Percentiles rank a stretch among this genome's conserved stretches.
These are phyloP conservation scores for Aspergillus unguis DNA, from an alignment of 2,329 filamentous ascomycete genomes.

Conservation along the genomic window DNA sequence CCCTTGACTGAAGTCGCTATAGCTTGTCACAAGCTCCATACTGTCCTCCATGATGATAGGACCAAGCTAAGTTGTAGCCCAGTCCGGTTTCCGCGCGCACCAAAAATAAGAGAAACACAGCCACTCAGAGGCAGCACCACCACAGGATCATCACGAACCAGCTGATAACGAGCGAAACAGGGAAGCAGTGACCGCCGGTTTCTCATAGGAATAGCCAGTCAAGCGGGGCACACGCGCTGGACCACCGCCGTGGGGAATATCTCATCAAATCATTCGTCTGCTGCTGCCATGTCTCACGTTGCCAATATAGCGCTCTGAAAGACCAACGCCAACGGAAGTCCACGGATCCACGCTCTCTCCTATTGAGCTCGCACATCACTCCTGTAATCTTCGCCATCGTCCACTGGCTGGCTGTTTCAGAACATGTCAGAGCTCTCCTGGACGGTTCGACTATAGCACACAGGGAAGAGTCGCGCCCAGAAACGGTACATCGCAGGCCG, in stretches of 20 bases:
- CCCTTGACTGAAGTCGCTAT: neutral
- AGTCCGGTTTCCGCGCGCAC: constrained; percentile 7
- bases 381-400: neutral
- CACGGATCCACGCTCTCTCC: neutral
- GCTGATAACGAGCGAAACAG: constrained; percentile 7
- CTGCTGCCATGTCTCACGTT: constrained; percentile 12
- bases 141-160: constrained; percentile 8
- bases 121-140: constrained; percentile 13
- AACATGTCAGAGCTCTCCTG: constrained; percentile 27
- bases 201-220: constrained; percentile 9
- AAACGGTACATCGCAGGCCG: constrained; percentile 26
- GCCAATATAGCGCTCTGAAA: constrained; percentile 1
- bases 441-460: constrained; percentile 32
- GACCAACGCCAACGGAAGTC: neutral
- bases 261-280: constrained; percentile 7
- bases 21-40: constrained; percentile 1
- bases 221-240: neutral
- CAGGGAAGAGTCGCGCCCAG: constrained; percentile 32
- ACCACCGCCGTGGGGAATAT: constrained; percentile 1
- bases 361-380: neutral
- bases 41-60: constrained; percentile 5
- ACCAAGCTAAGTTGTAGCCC: constrained; percentile 8
- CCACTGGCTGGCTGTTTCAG: constrained; percentile 11
- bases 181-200: constrained; percentile 6
- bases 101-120: constrained; percentile 19